Evolutionary conservation across 73 alveolate species (phyloP).

Genomic region (Blepharisma stoltei): DNA sequence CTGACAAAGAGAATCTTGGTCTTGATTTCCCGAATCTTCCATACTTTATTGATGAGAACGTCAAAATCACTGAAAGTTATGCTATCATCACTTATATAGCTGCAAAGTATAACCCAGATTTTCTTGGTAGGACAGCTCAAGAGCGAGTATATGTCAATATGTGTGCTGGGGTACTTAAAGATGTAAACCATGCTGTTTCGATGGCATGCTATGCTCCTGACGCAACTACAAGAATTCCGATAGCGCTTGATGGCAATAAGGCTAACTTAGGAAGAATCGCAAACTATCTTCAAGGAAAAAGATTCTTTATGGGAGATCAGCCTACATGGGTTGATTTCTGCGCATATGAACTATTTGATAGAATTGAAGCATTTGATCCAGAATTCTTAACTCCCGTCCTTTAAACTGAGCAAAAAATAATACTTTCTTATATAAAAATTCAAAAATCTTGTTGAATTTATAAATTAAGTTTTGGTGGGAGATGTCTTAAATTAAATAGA

Average conservation of each 20-base stretch:
- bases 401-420: too few species aligned
- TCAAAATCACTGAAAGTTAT: slow-evolving; percentile 33
- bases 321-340: slow-evolving; percentile 30
- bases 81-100: slow-evolving; percentile 44
- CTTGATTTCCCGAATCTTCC: slow-evolving; percentile 42
- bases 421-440: too few species aligned
- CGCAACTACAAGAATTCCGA: slow-evolving; percentile 27
- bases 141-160: slow-evolving; percentile 22
- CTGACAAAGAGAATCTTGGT: slow-evolving; percentile 21
- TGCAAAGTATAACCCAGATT: slow-evolving; percentile 33
- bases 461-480: too few species aligned
- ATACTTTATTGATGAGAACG: slow-evolving; percentile 38
- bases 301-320: slow-evolving; percentile 35
- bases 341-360: slow-evolving; percentile 35
- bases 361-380: neutral
- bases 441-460: too few species aligned
- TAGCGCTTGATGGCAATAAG: neutral
- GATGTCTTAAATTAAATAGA: too few species aligned
- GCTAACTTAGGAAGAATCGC: slow-evolving; percentile 7
- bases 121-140: slow-evolving; percentile 38
- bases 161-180: slow-evolving; percentile 35
- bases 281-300: slow-evolving; percentile 25
- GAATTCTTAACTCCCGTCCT: too few species aligned
- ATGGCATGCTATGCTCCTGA: slow-evolving; percentile 5
- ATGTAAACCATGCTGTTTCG: neutral